Conservation (phyloP, 768 basidiomycete species). For the Mycena rebaudengoi region DNA sequence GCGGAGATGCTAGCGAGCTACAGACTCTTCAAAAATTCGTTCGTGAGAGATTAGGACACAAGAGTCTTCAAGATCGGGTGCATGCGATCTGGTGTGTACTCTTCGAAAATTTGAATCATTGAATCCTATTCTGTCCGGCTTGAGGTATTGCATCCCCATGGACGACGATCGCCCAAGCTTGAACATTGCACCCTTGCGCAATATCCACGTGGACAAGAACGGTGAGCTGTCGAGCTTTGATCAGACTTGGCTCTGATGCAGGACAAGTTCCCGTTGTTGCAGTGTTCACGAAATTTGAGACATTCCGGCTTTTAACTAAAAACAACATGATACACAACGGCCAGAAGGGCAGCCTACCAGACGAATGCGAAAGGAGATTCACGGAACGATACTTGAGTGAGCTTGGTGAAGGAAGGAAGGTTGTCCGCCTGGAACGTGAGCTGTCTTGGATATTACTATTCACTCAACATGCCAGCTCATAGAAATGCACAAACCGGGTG, state of each 20-base stretch:
- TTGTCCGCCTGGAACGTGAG: background rate
- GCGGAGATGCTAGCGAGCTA: background rate
- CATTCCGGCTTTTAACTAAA: background rate
- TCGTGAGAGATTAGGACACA: background rate
- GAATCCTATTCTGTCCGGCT: background rate
- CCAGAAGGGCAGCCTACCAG: background rate
- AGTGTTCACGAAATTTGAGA: background rate
- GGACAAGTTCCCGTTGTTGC: background rate
- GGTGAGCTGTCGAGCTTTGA: background rate
- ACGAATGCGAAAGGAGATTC: background rate
- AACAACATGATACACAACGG: background rate
- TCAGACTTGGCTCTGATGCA: background rate
- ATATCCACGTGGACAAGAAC: background rate
- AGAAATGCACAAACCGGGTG: constrained; percentile 1
- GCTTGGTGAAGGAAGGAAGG: background rate
- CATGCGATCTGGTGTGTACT: background rate
- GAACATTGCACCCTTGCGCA: background rate
- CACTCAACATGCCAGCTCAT: background rate
- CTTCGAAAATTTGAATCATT: background rate
- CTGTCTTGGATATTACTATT: background rate
- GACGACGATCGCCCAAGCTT: background rate
- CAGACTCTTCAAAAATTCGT: background rate
- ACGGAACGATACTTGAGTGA: background rate
- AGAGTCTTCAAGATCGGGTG: background rate
- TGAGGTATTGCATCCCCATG: background rate